Conservation (phyloP, 208 protist species). For the Trypanosoma brucei region DNA sequence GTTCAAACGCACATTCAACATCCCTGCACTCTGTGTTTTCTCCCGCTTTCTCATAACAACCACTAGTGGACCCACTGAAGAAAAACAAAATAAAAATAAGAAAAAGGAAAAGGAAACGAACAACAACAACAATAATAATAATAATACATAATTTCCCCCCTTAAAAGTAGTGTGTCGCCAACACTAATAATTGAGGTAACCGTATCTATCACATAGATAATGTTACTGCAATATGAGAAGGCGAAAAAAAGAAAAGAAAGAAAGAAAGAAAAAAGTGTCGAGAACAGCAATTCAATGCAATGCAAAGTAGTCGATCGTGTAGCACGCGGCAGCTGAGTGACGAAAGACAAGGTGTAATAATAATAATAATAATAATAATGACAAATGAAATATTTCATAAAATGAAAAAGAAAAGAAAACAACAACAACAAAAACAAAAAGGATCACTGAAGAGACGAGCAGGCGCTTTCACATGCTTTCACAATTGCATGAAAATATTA, state of each 20-base stretch:
- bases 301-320: neutral
- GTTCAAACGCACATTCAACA: no score
- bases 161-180: no score
- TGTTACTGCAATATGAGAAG: neutral
- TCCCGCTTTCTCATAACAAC: no score
- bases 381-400: neutral
- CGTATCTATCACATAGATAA: neutral
- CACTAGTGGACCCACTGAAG: no score
- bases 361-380: neutral
- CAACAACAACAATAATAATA: no score
- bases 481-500: neutral
- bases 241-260: slow-evolving; percentile 10
- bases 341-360: neutral
- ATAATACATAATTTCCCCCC: no score
- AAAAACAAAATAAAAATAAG: no score
- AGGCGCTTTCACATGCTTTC: neutral
- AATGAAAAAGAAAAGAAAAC: neutral
- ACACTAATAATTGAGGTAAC: no score
- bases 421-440: slow-evolving; percentile 9
- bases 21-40: no score
- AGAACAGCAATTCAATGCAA: neutral
- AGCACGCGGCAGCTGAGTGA: no score
- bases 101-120: no score
- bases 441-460: slow-evolving; percentile 2
- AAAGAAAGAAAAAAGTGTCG: slow-evolving; percentile 8